Evolutionary conservation across 2,329 filamentous ascomycete genomes (phyloP), one percentile per base, ranked within the genome.

Genomic region (Ceratocystis cubensis): DNA sequence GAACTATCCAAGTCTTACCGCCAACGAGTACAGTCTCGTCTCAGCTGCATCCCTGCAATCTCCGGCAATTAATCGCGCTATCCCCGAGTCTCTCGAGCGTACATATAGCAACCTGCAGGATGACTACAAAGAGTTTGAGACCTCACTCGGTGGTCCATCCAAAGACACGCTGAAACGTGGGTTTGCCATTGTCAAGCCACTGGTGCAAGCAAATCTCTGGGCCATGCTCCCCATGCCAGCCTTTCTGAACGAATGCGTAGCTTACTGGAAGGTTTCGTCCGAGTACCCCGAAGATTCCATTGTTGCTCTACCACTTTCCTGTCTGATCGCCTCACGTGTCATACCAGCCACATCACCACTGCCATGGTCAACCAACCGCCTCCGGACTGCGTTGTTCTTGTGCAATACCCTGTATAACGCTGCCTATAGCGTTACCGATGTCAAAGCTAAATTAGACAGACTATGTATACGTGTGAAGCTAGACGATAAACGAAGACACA

Each of bases 381-480:
- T 83, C 33, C 82, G 81, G 71, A 77, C 78, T 10, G 71, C 84
- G 10, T 75, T 83, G 64, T 75, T 79, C 59, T 73, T 85, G 17
- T 79, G 79, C 57, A 82, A 82, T 69, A 73, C 84, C 1, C 72
- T 85, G 5, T 77, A 78, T 68, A 77, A 81, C 67, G 80, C 80
- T 0, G 78, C 79, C 0, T 75, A 79, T 5, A 73, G 75, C 13
- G 75, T 75, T 2, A 73, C 72, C 22, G 25, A 50, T 5, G 66
- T 65, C 59, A 53, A 44, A 4, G 25, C 41, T 8, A 62, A 56
- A 10, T 15, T 70, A 25, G 53, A 4, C 41, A 45, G 46, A n/a
- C 56, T 64, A 7, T 61, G 46, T 22, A 22, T 56, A 2, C 69
- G 68, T 1, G 68, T 69, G 50, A 65, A 68, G 64, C 63, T 74